phyloP scores from a whole-genome alignment of 352 stramenopile species.

The Halophytophthora batemanensis region DNA sequence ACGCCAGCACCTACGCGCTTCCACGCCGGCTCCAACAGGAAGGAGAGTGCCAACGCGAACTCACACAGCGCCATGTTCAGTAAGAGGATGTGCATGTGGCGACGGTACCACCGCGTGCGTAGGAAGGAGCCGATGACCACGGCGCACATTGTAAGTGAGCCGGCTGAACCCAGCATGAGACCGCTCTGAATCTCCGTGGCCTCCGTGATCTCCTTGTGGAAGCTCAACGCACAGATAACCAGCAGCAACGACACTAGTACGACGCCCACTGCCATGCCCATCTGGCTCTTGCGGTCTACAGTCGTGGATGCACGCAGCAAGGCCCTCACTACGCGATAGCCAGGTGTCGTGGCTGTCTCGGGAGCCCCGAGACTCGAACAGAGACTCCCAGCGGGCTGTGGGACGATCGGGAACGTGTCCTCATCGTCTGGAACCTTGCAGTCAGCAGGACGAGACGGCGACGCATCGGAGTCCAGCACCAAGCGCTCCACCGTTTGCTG shows the following conservation, averaged over 20 bases:
- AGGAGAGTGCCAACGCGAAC: constrained; percentile 60
- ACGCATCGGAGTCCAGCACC: background rate
- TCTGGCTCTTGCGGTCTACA: constrained; percentile 28
- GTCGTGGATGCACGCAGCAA: constrained; percentile 20
- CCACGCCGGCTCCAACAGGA: constrained; percentile 68
- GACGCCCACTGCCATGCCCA: constrained; percentile 36
- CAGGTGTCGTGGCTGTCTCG: constrained; percentile 7
- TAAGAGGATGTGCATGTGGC: constrained; percentile 73
- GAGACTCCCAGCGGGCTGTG: constrained; percentile 1
- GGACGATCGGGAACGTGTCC: constrained; percentile 1
- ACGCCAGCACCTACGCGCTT: constrained; percentile 35
- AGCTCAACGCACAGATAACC: constrained; percentile 35
- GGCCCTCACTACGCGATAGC: constrained; percentile 14
- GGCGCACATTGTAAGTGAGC: constrained; percentile 56
- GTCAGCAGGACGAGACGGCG: too few species aligned
- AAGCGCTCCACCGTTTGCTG: background rate
- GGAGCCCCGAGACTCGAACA: constrained; percentile 1
- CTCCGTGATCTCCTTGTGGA: constrained; percentile 40
- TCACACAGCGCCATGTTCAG: constrained; percentile 63
- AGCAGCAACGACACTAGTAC: constrained; percentile 47
- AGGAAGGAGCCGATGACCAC: constrained; percentile 51
- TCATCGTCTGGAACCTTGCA: background rate
- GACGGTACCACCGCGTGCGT: constrained; percentile 48
- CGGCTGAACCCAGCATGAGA: constrained; percentile 55
- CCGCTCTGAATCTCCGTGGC: constrained; percentile 56